Evolutionary conservation across 2,329 filamentous ascomycete genomes (phyloP), one percentile per base, ranked within the genome.

Genomic region (Colletotrichum phormii): DNA sequence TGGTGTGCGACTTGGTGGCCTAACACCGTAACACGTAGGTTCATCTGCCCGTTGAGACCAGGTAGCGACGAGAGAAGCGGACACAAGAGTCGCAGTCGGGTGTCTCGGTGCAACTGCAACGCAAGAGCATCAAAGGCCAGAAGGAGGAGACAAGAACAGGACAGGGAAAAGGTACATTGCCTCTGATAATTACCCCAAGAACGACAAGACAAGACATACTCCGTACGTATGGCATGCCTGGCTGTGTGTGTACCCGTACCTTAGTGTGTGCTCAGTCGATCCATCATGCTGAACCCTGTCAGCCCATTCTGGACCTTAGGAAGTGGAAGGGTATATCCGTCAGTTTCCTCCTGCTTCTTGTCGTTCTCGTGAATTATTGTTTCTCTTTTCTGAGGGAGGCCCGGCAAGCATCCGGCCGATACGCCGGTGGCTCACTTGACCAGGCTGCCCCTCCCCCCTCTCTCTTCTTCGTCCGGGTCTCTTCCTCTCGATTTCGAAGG

Each of bases 51-150:
- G 46, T 71, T 29, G 42, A 57, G 49, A 37, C 24, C 35, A 49
- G 22, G n/a, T 60, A 53, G 31, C 37, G 46, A 42, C 11, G 13
- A 49, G 46, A 62, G 18, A 35, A 64, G 65, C 58, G 64, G 58
- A 31, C 64, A 69, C 59, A 59, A 59, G 31, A 58, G 58, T 68
- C 51, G 64, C 69, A 72, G 64, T 42, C 59, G 64, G 68, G 58
- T 67, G 69, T 68, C 58, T 72, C 57, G 58, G 69, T 72, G 58
- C 64, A 58, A 72, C 64, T 72, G 54, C 35, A 31, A 67, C 26
- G 31, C 57, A 64, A 58, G 49, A 62, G 54, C 18, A n/a, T 11
- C 15, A 54, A 65, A 35, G 42, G 42, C n/a, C 18, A 49, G 42
- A 22, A 26, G 42, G n/a, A 22, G 33, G 13, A 59, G 35, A 61